These are phyloP conservation scores for Chrysosporium keratinophilum DNA, from an alignment of 2,329 filamentous ascomycete genomes.

Conservation along the genomic window DNA sequence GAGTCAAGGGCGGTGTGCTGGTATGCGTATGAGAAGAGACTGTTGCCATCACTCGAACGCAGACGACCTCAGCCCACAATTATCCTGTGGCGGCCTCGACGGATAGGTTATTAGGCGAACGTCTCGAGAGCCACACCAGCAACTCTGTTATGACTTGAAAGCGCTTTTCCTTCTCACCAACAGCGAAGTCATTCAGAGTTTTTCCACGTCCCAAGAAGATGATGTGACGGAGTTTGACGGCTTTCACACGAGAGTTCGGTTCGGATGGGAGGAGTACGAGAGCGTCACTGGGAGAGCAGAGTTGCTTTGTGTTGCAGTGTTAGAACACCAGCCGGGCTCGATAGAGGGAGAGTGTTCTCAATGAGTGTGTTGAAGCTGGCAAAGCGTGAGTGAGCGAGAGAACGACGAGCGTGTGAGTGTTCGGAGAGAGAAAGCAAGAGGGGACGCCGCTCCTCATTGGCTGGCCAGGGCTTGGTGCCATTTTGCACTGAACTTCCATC, in stretches of 20 bases:
- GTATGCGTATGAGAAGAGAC: conserved; percentile 5
- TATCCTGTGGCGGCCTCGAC: neutral
- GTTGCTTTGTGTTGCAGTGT: neutral
- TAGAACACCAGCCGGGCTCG: neutral
- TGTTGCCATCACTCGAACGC: conserved; percentile 9
- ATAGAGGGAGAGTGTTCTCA: neutral
- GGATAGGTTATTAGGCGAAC: neutral
- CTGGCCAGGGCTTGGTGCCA: neutral
- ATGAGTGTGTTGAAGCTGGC: neutral
- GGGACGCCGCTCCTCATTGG: conserved; percentile 6
- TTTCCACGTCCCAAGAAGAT: neutral
- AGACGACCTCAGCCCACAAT: conserved; percentile 3
- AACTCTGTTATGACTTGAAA: neutral
- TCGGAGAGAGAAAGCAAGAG: conserved; percentile 10
- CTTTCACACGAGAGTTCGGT: neutral
- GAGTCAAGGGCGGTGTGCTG: conserved; percentile 5
- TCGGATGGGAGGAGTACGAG: neutral
- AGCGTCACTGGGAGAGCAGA: neutral
- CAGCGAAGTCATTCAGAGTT: conserved; percentile 3
- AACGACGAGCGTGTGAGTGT: neutral
- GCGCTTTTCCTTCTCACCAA: neutral
- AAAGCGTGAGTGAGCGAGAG: neutral
- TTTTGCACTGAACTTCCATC: neutral
- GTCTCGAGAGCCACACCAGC: neutral
- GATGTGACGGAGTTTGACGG: neutral